Base-by-base conservation (phyloP, 1,284 basidiomycete genomes). In the Sanghuangporus baumii region DNA sequence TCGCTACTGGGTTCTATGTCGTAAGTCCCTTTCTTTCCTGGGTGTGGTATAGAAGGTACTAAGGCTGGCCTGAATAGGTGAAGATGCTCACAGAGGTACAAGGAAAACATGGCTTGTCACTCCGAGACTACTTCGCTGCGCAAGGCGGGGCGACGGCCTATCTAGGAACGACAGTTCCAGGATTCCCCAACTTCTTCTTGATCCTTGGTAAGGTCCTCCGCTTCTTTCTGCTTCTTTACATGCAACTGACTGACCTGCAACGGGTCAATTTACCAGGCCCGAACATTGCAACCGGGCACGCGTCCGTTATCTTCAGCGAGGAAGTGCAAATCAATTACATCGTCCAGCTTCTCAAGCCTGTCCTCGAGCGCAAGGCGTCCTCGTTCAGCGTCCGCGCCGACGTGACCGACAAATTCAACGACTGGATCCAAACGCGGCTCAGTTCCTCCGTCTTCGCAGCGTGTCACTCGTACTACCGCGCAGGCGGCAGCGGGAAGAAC, bases 1-100 rank as follows among this genome's bases (percentile, higher is more conserved):
- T 81, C 66, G 78, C 75, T 26, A 84, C 81, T 9, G 81, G 81
- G 2, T 83, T 78, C 54, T 37, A 47, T n/a, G 31, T 52, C 20
- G 62, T 62, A 34, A 38, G 57, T 50, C 16, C 41, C 2, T 31
- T 26, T 36, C 41, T 11, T 18, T 40, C 8, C 38, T 11, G 2
- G 20, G 6, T 11, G 18, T 56, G 23, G 3, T 5, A 18, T 55
- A 23, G 50, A 43, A 23, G 26, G 41, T 11, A 36, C 9, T 50
- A 47, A n/a, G 34, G 12, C 34, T 12, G 23, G 6, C 20, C 4
- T 4, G n/a, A 20, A 9, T 55, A 62, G 61, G n/a, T n/a, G 31
- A 41, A 18, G 9, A 26, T 54, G 2, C 16, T 36, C 23, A 31
- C 58, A 18, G 55, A 60, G 16, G 34, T 64, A 12, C 55, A 38